These are phyloP conservation scores for Penicillium manginii DNA, from an alignment of 495 filamentous ascomycete genomes.

Conservation along the genomic window DNA sequence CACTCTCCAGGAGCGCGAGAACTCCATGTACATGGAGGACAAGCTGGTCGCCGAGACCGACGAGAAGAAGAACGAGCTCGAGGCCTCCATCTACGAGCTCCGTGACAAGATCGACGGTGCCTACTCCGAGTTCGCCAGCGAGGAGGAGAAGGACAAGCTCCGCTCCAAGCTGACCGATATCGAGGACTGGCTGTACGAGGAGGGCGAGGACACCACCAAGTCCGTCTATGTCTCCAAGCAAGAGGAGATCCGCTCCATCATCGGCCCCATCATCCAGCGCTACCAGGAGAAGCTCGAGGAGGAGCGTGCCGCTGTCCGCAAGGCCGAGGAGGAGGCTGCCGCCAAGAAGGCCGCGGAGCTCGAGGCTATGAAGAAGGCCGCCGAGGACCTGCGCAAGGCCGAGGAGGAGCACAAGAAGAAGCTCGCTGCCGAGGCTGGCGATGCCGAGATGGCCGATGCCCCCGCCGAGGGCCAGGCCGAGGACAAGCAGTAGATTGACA, in stretches of 20 bases:
- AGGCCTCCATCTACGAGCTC: conserved; percentile 94
- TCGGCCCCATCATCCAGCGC: conserved; percentile 90
- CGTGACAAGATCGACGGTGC: conserved; percentile 91
- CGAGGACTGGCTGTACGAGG: conserved; percentile 99
- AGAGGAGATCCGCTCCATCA: conserved; percentile 89
- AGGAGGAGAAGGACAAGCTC: conserved; percentile 90
- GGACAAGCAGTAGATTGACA: conserved; percentile 46
- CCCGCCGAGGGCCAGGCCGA: conserved; percentile 44
- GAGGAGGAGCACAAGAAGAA: conserved; percentile 47
- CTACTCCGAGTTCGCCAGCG: conserved; percentile 84
- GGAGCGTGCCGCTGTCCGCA: conserved; percentile 77
- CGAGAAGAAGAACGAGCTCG: conserved; percentile 99
- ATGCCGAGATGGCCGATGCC: conserved; percentile 62
- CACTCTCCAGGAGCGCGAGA: conserved; percentile 70
- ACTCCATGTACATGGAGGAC: conserved; percentile 93
- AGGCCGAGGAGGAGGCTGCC: conserved; percentile 79
- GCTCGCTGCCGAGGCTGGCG: conserved; percentile 42
- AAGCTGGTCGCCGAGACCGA: conserved; percentile 98
- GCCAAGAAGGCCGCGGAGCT: conserved; percentile 79
- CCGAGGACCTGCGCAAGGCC: conserved; percentile 57
- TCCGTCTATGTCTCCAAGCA: conserved; percentile 90
- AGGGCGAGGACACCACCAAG: conserved; percentile 94
- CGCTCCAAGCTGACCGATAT: conserved; percentile 74
- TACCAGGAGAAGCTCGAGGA: conserved; percentile 93
- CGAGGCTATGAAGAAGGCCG: conserved; percentile 61